phyloP scores from a whole-genome alignment of 1,284 basidiomycete species.

The Heterobasidion irregulare region DNA sequence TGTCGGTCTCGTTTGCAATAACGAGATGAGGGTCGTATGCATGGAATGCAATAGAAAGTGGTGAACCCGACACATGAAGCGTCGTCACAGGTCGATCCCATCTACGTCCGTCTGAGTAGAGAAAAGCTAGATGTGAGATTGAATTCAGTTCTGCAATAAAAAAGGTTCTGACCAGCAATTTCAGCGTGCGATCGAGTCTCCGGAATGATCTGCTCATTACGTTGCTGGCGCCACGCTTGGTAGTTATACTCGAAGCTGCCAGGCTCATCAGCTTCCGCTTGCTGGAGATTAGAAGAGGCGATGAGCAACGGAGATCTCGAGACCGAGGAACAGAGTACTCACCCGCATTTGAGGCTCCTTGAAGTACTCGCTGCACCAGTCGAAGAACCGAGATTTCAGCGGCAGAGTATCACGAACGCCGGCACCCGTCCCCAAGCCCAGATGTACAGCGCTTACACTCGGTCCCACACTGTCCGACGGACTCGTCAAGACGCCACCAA shows the following conservation, averaged over 20 bases:
- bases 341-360: conserved; percentile 98
- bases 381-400: conserved; percentile 87
- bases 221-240: conserved; percentile 89
- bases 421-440: conserved; percentile 66
- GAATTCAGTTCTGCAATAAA: not conserved
- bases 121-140: not conserved
- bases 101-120: conserved; percentile 33
- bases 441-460: conserved; percentile 48
- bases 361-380: conserved; percentile 97
- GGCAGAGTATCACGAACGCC: conserved; percentile 73
- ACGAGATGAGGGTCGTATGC: conserved; percentile 88
- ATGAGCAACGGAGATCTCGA: not conserved
- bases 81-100: conserved; percentile 83
- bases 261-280: conserved; percentile 92
- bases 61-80: conserved; percentile 63
- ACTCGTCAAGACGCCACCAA: conserved; percentile 41
- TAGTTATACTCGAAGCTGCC: conserved; percentile 93
- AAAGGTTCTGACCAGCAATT: conserved; percentile 55
- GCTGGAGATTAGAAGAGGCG: conserved; percentile 33
- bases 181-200: conserved; percentile 67
- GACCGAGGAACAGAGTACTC: conserved; percentile 19
- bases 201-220: conserved; percentile 78
- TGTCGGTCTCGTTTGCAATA: conserved; percentile 80
- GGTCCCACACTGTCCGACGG: conserved; percentile 71
- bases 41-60: conserved; percentile 82